Percentiles rank a stretch among this genome's conserved stretches.
phyloP scores from a whole-genome alignment of 441 rosid genomes.

The Biscutella auriculata region DNA sequence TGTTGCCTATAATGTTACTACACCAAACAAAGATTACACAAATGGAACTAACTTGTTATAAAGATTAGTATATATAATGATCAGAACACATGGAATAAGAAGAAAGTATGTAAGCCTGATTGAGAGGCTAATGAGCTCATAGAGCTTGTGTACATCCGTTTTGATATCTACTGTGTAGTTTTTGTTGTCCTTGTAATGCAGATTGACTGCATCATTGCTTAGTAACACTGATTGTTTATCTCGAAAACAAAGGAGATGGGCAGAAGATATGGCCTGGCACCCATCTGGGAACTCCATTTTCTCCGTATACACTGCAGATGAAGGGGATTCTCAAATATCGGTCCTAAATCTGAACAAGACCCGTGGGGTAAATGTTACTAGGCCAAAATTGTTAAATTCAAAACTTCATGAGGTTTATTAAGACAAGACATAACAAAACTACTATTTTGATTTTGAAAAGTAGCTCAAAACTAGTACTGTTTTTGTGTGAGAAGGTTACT shows the following conservation, averaged over 20 bases:
- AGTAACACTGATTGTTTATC: conserved; percentile 56
- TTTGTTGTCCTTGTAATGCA: conserved; percentile 18
- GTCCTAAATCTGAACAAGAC: conserved; percentile 52
- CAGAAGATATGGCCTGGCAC: conserved; percentile 91
- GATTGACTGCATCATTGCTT: conserved; percentile 67
- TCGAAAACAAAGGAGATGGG: conserved; percentile 70
- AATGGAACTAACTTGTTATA: neutral
- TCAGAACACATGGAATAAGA: neutral
- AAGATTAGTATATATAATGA: neutral
- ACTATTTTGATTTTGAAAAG: neutral
- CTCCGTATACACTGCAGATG: conserved; percentile 57
- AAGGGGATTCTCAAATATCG: conserved; percentile 78
- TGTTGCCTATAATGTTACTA: neutral
- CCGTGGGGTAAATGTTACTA: conserved; percentile 42
- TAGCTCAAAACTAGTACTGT: neutral
- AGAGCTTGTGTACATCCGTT: neutral
- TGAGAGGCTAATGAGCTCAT: neutral
- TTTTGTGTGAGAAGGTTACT: conserved; percentile 32
- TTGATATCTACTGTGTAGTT: conserved; percentile 1
- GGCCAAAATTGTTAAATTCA: neutral
- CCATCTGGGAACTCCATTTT: conserved; percentile 64
- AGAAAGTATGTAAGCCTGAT: neutral
- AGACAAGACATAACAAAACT: neutral
- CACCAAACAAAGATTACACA: neutral
- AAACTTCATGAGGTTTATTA: neutral